Conservation (phyloP, 2,329 filamentous ascomycete species). For the Aspergillus floridensis region DNA sequence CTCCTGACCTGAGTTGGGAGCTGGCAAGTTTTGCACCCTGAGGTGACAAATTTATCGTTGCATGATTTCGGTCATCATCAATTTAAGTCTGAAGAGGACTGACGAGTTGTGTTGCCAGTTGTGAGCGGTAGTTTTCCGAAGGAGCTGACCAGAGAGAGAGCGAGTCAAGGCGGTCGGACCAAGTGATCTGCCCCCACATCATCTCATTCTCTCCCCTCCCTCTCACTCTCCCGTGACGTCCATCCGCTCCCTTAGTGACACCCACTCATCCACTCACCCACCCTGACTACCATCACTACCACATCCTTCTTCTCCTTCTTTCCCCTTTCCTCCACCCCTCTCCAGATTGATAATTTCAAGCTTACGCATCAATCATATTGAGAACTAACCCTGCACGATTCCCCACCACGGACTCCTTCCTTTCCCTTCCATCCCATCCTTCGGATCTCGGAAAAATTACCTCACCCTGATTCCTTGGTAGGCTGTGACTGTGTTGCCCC, state of each 20-base stretch:
- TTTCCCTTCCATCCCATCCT: constrained; percentile 1
- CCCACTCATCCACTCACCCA: neutral
- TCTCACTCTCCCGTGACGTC: constrained; percentile 14
- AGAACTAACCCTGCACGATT: neutral
- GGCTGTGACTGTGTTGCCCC: constrained; percentile 27
- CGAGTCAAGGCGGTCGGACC: neutral
- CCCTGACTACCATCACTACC: neutral
- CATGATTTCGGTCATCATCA: neutral
- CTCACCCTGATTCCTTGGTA: constrained; percentile 13
- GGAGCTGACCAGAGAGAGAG: neutral
- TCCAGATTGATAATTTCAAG: neutral
- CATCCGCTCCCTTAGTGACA: neutral
- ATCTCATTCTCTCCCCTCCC: neutral
- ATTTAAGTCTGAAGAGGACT: neutral
- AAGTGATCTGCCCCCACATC: neutral
- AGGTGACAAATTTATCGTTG: neutral
- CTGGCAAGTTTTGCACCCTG: neutral
- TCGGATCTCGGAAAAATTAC: neutral
- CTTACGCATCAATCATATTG: neutral
- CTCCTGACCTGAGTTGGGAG: neutral
- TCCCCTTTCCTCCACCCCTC: neutral
- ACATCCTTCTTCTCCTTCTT: neutral
- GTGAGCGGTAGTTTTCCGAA: neutral
- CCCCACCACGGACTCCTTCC: neutral
- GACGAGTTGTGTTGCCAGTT: too few species aligned